These are phyloP conservation scores for Aspergillus hancockii DNA, from an alignment of 495 filamentous ascomycete species.

Conservation along the genomic window DNA sequence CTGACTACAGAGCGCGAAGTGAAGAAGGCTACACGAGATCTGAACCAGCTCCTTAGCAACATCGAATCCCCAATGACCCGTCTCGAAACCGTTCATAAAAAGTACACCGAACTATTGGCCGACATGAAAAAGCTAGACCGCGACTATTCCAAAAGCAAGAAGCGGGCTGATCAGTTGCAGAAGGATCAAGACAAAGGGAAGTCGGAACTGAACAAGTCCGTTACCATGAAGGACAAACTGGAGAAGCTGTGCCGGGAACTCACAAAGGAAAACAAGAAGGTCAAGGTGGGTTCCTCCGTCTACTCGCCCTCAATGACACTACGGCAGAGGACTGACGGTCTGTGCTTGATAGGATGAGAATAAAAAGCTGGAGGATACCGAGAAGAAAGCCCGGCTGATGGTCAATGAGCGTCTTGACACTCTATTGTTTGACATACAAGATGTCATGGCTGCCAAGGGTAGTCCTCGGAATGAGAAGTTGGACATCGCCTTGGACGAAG, in stretches of 20 bases:
- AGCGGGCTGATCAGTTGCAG: conserved; percentile 89
- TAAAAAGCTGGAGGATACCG: conserved; percentile 78
- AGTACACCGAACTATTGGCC: conserved; percentile 84
- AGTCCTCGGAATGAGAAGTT: conserved; percentile 71
- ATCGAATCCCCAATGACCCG: conserved; percentile 73
- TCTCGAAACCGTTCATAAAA: conserved; percentile 85
- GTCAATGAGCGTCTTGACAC: conserved; percentile 81
- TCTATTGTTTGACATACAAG: conserved; percentile 76
- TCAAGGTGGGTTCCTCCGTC: conserved; percentile 68
- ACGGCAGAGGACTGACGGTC: conserved; percentile 1
- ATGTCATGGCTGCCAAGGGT: conserved; percentile 75
- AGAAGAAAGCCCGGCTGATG: conserved; percentile 76
- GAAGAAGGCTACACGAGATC: conserved; percentile 88
- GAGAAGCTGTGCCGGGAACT: conserved; percentile 93
- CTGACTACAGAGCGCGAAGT: conserved; percentile 70
- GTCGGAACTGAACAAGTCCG: conserved; percentile 83
- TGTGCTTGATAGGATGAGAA: conserved; percentile 75
- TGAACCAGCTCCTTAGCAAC: conserved; percentile 75
- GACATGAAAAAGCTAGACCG: conserved; percentile 95
- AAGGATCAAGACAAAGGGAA: conserved; percentile 92
- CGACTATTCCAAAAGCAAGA: conserved; percentile 93
- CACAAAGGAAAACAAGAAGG: conserved; percentile 92
- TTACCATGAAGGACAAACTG: conserved; percentile 86
- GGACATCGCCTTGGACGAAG: conserved; percentile 80
- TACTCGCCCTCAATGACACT: neutral